phyloP scores from a whole-genome alignment of 495 filamentous ascomycete species.

The Tetracladium marchalianum region DNA sequence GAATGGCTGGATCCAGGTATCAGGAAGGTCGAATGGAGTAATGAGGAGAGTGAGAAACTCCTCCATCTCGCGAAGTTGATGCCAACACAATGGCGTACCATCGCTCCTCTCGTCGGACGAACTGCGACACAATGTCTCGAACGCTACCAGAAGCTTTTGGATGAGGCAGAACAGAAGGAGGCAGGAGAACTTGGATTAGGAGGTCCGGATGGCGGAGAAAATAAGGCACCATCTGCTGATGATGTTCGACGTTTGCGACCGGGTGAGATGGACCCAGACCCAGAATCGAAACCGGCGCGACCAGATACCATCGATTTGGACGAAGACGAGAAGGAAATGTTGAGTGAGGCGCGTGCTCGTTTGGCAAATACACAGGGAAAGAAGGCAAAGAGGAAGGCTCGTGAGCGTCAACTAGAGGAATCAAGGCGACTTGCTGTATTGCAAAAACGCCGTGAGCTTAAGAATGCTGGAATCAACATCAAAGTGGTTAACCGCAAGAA shows the following conservation, averaged over 20 bases:
- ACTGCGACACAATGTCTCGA: conserved; percentile 96
- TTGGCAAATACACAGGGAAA: conserved; percentile 97
- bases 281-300: conserved; percentile 91
- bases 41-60: conserved; percentile 97
- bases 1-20: conserved; percentile 98
- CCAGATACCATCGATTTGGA: conserved; percentile 97
- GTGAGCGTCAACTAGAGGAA: conserved; percentile 92
- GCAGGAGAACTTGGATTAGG: conserved; percentile 69
- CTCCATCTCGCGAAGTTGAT: conserved; percentile 95
- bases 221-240: conserved; percentile 80
- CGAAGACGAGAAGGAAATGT: conserved; percentile 98
- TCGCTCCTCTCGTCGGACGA: conserved; percentile 90
- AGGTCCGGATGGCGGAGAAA: conserved; percentile 81
- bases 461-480: conserved; percentile 96
- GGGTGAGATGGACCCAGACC: conserved; percentile 91
- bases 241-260: conserved; percentile 85
- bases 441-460: conserved; percentile 92
- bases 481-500: conserved; percentile 88
- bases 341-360: conserved; percentile 92
- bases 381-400: conserved; percentile 96
- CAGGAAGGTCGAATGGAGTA: conserved; percentile 96
- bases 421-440: conserved; percentile 79
- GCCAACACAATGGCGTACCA: conserved; percentile 98
- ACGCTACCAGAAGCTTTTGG: conserved; percentile 90
- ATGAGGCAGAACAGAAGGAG: conserved; percentile 90